A percentile compares a stretch with the other conserved stretches of the same genome.
Evolutionary conservation across 176 grass and related monocot genomes (phyloP).

Genomic region (Zizania latifolia): DNA sequence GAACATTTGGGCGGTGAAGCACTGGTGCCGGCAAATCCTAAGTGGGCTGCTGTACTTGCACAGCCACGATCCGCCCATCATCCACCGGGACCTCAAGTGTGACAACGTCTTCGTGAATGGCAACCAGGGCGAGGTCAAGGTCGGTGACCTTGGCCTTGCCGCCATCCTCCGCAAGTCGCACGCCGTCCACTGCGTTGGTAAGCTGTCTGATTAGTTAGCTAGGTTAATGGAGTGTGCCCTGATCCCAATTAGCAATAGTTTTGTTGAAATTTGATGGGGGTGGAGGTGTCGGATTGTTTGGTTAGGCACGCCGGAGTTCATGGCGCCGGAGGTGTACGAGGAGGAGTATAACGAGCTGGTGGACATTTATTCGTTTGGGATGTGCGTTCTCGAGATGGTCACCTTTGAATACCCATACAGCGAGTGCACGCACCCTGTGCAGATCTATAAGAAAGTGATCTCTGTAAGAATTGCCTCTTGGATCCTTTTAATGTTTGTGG

Average conservation of each 20-base stretch:
- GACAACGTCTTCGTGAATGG: slow-evolving; percentile 98
- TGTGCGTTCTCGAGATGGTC: slow-evolving; percentile 97
- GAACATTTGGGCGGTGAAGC: slow-evolving; percentile 89
- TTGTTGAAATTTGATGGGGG: slow-evolving; percentile 12
- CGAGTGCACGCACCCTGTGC: slow-evolving; percentile 76
- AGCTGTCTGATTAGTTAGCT: background rate
- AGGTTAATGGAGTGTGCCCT: background rate
- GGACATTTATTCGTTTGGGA: slow-evolving; percentile 95
- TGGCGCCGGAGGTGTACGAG: slow-evolving; percentile 96
- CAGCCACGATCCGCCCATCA: slow-evolving; percentile 87
- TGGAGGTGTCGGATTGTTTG: slow-evolving; percentile 6
- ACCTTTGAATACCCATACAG: slow-evolving; percentile 97
- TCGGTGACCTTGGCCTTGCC: slow-evolving; percentile 86
- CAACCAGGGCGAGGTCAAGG: slow-evolving; percentile 90
- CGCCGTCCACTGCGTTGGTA: slow-evolving; percentile 83
- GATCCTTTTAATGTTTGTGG: background rate
- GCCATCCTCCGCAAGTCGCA: slow-evolving; percentile 94
- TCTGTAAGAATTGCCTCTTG: slow-evolving; percentile 53
- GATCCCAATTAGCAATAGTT: background rate
- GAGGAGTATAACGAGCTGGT: slow-evolving; percentile 97
- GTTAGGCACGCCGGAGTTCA: slow-evolving; percentile 89
- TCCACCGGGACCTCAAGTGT: slow-evolving; percentile 96
- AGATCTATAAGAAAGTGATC: slow-evolving; percentile 97
- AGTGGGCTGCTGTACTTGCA: slow-evolving; percentile 81
- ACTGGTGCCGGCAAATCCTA: slow-evolving; percentile 92